A percentile compares a stretch with the other conserved stretches of the same genome.
Evolutionary conservation across 257 asterid species (phyloP).

Genomic region (Salvia miltiorrhiza): DNA sequence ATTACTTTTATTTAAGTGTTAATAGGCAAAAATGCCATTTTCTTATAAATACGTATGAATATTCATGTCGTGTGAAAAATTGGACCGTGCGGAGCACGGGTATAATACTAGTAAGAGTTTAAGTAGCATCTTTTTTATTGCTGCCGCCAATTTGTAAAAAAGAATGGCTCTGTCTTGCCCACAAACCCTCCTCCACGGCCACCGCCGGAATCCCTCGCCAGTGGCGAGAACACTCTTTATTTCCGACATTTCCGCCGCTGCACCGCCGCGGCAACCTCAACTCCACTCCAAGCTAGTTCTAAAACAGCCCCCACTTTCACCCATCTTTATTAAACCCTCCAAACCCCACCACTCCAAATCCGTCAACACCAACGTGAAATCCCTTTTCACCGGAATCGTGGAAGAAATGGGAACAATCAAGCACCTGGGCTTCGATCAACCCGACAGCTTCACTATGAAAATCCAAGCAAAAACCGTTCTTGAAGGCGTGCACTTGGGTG

Average conservation of each 20-base stretch:
- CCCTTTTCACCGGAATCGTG: slow-evolving; percentile 87
- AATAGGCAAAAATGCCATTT: too few relatives aligned
- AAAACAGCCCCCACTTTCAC: slow-evolving; percentile 39
- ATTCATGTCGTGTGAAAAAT: too few relatives aligned
- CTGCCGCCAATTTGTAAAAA: background rate
- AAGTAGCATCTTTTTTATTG: too few relatives aligned
- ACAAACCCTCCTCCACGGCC: background rate
- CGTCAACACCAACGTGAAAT: slow-evolving; percentile 29
- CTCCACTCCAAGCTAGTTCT: slow-evolving; percentile 26
- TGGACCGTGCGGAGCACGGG: too few relatives aligned
- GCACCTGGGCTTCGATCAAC: slow-evolving; percentile 51
- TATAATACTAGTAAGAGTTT: too few relatives aligned
- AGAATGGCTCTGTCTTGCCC: slow-evolving; percentile 23
- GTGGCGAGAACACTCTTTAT: slow-evolving; percentile 4
- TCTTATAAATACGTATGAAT: too few relatives aligned
- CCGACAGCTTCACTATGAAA: slow-evolving; percentile 62
- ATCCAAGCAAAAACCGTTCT: slow-evolving; percentile 56
- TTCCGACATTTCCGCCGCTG: background rate
- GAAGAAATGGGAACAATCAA: slow-evolving; percentile 79
- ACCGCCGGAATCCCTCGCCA: background rate
- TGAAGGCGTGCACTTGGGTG: slow-evolving; percentile 74
- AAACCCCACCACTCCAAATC: slow-evolving; percentile 29
- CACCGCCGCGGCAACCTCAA: slow-evolving; percentile 2
- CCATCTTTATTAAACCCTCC: slow-evolving; percentile 33
- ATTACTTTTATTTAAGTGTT: too few relatives aligned